phyloP scores from a whole-genome alignment of 164 flowering plant species.

The Hamamelis virginiana region DNA sequence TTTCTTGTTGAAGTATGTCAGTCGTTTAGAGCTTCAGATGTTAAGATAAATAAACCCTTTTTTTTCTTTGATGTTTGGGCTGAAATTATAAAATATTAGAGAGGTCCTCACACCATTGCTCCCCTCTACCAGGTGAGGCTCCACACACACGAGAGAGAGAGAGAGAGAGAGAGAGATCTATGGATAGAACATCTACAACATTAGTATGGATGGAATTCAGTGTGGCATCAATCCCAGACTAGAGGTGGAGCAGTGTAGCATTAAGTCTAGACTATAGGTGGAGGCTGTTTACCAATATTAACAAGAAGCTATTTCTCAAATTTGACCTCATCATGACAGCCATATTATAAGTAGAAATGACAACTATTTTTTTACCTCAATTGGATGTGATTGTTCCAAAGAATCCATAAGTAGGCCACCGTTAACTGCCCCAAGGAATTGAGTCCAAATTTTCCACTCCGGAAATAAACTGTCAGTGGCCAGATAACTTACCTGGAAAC shows the following conservation, averaged over 20 bases:
- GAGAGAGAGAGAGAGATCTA: neutral
- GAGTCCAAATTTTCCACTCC: conserved; percentile 33
- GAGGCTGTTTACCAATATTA: no score
- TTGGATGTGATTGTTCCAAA: conserved; percentile 33
- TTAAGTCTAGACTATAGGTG: no score
- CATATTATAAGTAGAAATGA: neutral
- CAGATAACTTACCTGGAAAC: conserved; percentile 16
- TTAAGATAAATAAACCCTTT: neutral
- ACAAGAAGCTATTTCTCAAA: neutral
- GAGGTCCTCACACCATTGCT: no score
- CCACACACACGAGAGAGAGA: neutral
- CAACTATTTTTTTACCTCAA: conserved; percentile 19
- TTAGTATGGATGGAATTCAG: no score
- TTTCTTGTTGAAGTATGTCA: neutral
- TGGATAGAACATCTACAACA: no score
- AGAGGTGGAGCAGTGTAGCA: no score
- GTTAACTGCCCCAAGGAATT: conserved; percentile 14
- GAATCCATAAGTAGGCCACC: conserved; percentile 27
- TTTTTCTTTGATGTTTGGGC: neutral
- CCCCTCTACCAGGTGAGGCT: no score
- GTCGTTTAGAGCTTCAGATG: neutral
- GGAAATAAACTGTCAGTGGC: conserved; percentile 23
- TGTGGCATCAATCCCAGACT: no score
- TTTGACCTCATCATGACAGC: neutral
- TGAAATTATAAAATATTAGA: no score